Base-by-base conservation (phyloP, 805 yeast genomes). In the Ascoidea tarda region DNA sequence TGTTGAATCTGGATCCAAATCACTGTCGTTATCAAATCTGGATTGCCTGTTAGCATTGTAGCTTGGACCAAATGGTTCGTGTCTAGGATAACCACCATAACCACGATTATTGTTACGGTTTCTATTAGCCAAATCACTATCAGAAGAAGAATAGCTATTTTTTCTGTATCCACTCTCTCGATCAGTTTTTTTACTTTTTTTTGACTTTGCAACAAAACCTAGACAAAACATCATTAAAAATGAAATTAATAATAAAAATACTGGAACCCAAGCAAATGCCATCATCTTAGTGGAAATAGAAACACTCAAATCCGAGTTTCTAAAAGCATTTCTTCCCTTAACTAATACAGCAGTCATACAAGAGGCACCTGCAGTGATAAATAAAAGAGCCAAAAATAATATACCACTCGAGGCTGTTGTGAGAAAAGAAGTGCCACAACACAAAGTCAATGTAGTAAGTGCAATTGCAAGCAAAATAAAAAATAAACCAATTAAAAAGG, bases 231-330 rank as follows among this genome's bases (percentile, higher is more conserved):
- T 38, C 6, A 62, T 49, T 4, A 57, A 8, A 1, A 60, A 53
- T 28, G 59, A 55, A 42, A 62, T 47, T 2, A 51, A 54, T 51
- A 59, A 56, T 49, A 59, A 55, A 46, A 55, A 59, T 6, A 73
- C 73, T 5, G 76, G 63, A 4, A 81, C 64, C 95, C 95, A 86
- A 45, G 79, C 66, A 54, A 82, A 75, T 12, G 79, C 87, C 63
- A 84, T 71, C 63, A 74, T 68, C 47, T 71, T 72, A 6, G 67
- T 62, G 12, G 83, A 82, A 46, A 81, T 46, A 4, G 58, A 62
- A 1, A 84, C 71, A 16, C 52, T 16, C 16, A 65, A 61, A n/a
- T 77, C 76, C 38, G 65, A 70, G 47, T 69, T 58, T 8, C 64
- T 66, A 64, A 79, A 81, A 1, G 70, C 70, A 46, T 71, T 64